Conservation (phyloP, 768 basidiomycete species). For the Solioccasus polychromus region DNA sequence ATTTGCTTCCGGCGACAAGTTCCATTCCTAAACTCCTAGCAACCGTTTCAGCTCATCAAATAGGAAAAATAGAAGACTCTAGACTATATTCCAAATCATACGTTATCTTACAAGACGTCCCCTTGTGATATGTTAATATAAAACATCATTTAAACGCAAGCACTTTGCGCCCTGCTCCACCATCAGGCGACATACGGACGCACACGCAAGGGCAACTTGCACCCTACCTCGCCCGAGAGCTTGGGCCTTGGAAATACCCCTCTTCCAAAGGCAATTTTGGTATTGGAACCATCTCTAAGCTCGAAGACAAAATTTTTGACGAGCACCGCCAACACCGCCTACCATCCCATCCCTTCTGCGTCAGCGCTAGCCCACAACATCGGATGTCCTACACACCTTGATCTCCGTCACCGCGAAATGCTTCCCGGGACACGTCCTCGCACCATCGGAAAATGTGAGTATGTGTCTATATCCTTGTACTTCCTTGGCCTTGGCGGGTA, state of each 20-base stretch:
- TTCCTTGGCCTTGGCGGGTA: conserved; percentile 32
- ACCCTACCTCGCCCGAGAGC: conserved; percentile 18
- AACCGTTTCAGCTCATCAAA: too few relatives aligned
- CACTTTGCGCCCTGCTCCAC: too few relatives aligned
- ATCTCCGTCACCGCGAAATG: conserved; percentile 42
- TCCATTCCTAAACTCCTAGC: too few relatives aligned
- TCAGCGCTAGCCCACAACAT: neutral
- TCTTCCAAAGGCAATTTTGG: conserved; percentile 10
- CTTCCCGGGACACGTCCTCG: conserved; percentile 46
- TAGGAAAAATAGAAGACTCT: too few relatives aligned
- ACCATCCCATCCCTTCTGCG: neutral
- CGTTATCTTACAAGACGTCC: too few relatives aligned
- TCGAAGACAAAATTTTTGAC: conserved; percentile 37
- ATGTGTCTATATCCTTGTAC: conserved; percentile 49
- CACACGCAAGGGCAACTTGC: conserved; percentile 24
- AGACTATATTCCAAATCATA: too few relatives aligned
- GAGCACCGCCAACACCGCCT: conserved; percentile 43
- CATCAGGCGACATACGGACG: conserved; percentile 1
- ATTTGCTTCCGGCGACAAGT: too few relatives aligned
- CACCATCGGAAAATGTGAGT: conserved; percentile 49
- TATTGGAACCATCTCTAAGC: conserved; percentile 35
- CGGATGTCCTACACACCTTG: conserved; percentile 24
- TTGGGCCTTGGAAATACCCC: conserved; percentile 9
- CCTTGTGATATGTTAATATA: too few relatives aligned
- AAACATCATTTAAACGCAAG: too few relatives aligned